Evolutionary conservation across 2,329 filamentous ascomycete genomes (phyloP).

Genomic region (Neofusicoccum cordaticola): DNA sequence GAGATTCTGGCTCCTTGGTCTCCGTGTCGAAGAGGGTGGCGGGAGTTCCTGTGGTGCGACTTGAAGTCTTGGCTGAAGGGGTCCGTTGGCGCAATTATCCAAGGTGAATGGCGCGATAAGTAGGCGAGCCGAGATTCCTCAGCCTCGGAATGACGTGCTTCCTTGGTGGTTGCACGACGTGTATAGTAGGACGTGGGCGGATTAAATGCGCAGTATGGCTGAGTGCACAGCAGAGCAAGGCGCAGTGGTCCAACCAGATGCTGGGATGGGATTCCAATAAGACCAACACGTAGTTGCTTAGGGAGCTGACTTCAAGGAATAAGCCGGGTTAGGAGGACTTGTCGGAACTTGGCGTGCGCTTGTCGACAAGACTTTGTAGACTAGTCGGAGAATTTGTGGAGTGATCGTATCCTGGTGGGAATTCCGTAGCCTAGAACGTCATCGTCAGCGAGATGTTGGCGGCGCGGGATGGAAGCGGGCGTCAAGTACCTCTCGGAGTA

Average conservation of each 20-base stretch:
- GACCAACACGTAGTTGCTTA: background rate
- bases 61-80: background rate
- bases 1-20: background rate
- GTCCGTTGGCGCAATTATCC: conserved; percentile 2
- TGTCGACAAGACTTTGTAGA: background rate
- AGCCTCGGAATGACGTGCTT: background rate
- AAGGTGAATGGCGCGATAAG: conserved; percentile 4
- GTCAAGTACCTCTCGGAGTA: background rate
- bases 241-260: background rate
- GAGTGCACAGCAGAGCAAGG: background rate
- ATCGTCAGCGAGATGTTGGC: conserved; percentile 4
- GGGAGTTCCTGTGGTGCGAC: background rate
- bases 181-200: background rate
- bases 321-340: background rate
- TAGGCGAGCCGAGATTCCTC: background rate
- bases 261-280: background rate
- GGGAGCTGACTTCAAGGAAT: background rate
- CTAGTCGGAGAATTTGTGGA: background rate
- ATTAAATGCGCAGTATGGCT: background rate
- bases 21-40: background rate
- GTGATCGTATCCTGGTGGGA: background rate
- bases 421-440: background rate
- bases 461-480: background rate
- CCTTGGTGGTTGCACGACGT: conserved; percentile 2
- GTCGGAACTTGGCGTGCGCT: background rate